Conservation (phyloP, 2,329 filamentous ascomycete species). For the Hymenoscyphus linearis region DNA sequence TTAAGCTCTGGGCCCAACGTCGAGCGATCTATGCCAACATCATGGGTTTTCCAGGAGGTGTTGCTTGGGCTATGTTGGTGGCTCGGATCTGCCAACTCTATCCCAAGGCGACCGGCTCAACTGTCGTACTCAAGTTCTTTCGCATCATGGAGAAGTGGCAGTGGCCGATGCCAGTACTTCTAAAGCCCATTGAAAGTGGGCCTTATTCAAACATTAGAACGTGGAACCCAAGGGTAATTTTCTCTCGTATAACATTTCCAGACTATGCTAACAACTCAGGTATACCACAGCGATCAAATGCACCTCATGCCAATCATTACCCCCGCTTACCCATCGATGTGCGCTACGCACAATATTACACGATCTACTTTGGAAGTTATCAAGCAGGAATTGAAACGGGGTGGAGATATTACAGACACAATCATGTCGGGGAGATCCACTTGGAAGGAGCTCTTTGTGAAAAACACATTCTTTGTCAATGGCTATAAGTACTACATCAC, state of each 20-base stretch:
- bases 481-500: slow-evolving; percentile 96
- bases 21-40: slow-evolving; percentile 94
- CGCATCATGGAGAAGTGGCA: slow-evolving; percentile 84
- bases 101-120: slow-evolving; percentile 81
- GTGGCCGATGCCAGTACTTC: slow-evolving; percentile 88
- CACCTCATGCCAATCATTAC: slow-evolving; percentile 99
- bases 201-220: slow-evolving; percentile 70
- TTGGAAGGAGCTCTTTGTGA: slow-evolving; percentile 85
- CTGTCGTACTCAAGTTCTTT: slow-evolving; percentile 92
- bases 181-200: slow-evolving; percentile 82
- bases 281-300: slow-evolving; percentile 53
- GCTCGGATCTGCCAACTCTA: slow-evolving; percentile 95
- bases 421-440: slow-evolving; percentile 71
- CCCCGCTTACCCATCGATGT: slow-evolving; percentile 96
- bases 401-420: slow-evolving; percentile 68
- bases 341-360: slow-evolving; percentile 90
- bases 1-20: slow-evolving; percentile 94
- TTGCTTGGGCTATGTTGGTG: slow-evolving; percentile 97
- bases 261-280: slow-evolving; percentile 20
- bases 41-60: slow-evolving; percentile 92
- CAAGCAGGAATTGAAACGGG: slow-evolving; percentile 73
- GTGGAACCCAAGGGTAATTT: slow-evolving; percentile 81
- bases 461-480: slow-evolving; percentile 87
- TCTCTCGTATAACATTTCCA: slow-evolving; percentile 4
- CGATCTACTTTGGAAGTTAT: slow-evolving; percentile 81